Conservation (phyloP, 208 protist species). For the Acanthamoeba sp. region DNA sequence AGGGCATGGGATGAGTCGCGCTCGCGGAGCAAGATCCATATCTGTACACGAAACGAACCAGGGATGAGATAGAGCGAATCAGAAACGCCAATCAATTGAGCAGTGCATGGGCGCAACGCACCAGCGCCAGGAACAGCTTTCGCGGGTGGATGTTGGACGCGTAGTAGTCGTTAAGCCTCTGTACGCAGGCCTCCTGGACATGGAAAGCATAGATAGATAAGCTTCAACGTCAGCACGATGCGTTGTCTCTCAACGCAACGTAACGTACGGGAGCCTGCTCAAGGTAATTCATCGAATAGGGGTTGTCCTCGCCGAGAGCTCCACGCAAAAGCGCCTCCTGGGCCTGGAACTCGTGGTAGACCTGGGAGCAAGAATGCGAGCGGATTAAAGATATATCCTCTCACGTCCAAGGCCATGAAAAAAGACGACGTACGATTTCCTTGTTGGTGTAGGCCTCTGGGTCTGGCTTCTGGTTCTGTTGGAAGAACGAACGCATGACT, state of each 20-base stretch:
- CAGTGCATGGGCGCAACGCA: too few relatives aligned
- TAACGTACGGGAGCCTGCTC: slow-evolving; percentile 6
- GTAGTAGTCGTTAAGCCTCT: slow-evolving; percentile 43
- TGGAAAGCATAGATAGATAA: background rate
- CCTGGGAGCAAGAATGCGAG: background rate
- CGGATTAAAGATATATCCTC: background rate
- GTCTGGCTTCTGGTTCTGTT: slow-evolving; percentile 31
- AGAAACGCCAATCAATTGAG: too few relatives aligned
- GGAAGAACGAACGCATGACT: background rate
- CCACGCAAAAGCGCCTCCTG: slow-evolving; percentile 34
- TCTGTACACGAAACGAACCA: too few relatives aligned
- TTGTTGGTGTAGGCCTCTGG: background rate
- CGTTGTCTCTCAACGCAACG: background rate
- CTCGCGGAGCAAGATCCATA: slow-evolving; percentile 45
- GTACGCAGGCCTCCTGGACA: background rate
- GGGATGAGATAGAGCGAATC: too few relatives aligned
- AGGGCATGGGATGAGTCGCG: background rate
- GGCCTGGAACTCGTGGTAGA: slow-evolving; percentile 42
- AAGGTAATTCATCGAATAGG: slow-evolving; percentile 27
- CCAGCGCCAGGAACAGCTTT: slow-evolving; percentile 32
- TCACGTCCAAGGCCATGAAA: background rate
- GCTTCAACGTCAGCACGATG: background rate
- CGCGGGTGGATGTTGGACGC: background rate
- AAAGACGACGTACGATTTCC: slow-evolving; percentile 12
- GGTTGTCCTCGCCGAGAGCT: background rate